Evolutionary conservation across 495 filamentous ascomycete genomes (phyloP).

Genomic region (Penicillium atrosanguineum): DNA sequence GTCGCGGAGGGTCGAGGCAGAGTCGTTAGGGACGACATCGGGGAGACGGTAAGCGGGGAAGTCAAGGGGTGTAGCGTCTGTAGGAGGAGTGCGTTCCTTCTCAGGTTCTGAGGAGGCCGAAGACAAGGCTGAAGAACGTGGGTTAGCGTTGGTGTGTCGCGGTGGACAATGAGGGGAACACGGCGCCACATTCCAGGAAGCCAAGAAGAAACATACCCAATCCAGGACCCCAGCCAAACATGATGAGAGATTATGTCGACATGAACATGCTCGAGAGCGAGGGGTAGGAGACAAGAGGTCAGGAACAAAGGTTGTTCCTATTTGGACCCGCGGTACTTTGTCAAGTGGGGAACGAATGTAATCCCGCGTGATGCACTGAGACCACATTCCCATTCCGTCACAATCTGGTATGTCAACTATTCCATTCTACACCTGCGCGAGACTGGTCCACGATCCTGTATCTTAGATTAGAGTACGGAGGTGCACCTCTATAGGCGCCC

Average conservation of each 20-base stretch:
- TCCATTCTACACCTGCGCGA: neutral
- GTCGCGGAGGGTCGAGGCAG: slow-evolving; percentile 29
- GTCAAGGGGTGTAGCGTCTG: slow-evolving; percentile 46
- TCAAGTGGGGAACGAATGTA: neutral
- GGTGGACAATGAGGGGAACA: neutral
- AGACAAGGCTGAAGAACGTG: slow-evolving; percentile 25
- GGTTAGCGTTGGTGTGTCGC: neutral
- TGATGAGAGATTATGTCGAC: neutral
- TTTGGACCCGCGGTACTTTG: neutral
- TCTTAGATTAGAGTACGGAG: too few species aligned
- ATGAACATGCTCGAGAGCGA: slow-evolving; percentile 15
- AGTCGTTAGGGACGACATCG: slow-evolving; percentile 20
- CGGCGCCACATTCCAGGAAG: slow-evolving; percentile 11
- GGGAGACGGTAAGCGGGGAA: slow-evolving; percentile 46
- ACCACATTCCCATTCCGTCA: neutral
- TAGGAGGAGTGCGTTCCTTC: slow-evolving; percentile 44
- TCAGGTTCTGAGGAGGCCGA: slow-evolving; percentile 38
- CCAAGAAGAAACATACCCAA: slow-evolving; percentile 28
- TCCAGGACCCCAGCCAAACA: slow-evolving; percentile 41
- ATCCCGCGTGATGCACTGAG: neutral
- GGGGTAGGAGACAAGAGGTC: slow-evolving; percentile 1
- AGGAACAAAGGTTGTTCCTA: neutral
- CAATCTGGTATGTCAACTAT: neutral
- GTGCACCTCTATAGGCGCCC: too few species aligned
- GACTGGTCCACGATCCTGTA: too few species aligned